A percentile compares a stretch with the other conserved stretches of the same genome.
Evolutionary conservation across 2,329 filamentous ascomycete genomes (phyloP).

Genomic region (Penicillium rolfsii): DNA sequence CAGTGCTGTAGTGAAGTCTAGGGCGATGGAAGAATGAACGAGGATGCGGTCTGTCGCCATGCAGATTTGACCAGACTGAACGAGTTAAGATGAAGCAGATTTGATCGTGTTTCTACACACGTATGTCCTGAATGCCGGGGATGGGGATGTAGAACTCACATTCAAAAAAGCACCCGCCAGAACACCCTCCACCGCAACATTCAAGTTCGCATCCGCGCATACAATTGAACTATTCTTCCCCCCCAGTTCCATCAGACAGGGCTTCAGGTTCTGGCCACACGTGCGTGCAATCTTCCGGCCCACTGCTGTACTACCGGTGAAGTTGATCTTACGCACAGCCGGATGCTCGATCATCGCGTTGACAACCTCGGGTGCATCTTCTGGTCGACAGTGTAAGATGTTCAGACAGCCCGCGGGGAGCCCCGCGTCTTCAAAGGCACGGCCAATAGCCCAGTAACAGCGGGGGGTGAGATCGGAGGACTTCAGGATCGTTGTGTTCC

Average conservation of each 20-base stretch:
- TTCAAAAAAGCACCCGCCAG: conserved; percentile 40
- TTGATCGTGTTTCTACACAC: not conserved
- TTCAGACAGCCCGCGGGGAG: conserved; percentile 76
- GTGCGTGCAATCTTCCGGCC: conserved; percentile 69
- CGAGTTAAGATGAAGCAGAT: conserved; percentile 31
- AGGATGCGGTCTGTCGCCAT: conserved; percentile 78
- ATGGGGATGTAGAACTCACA: conserved; percentile 20
- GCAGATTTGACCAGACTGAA: conserved; percentile 71
- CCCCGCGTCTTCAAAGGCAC: conserved; percentile 70
- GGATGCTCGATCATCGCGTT: conserved; percentile 67
- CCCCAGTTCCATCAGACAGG: conserved; percentile 76
- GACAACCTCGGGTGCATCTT: conserved; percentile 69
- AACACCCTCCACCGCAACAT: conserved; percentile 56
- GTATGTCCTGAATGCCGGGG: not conserved
- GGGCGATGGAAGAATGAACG: conserved; percentile 58
- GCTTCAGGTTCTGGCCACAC: conserved; percentile 74
- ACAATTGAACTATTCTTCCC: conserved; percentile 80
- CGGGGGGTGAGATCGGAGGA: conserved; percentile 68
- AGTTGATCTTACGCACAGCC: conserved; percentile 71
- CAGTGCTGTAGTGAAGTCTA: conserved; percentile 56
- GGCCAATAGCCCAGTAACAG: conserved; percentile 63
- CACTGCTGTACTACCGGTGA: conserved; percentile 71
- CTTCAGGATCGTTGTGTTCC: conserved; percentile 75
- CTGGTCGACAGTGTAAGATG: conserved; percentile 63
- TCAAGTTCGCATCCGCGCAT: conserved; percentile 74